Evolutionary conservation across 441 rosid genomes (phyloP).

Genomic region (Sinapis alba): DNA sequence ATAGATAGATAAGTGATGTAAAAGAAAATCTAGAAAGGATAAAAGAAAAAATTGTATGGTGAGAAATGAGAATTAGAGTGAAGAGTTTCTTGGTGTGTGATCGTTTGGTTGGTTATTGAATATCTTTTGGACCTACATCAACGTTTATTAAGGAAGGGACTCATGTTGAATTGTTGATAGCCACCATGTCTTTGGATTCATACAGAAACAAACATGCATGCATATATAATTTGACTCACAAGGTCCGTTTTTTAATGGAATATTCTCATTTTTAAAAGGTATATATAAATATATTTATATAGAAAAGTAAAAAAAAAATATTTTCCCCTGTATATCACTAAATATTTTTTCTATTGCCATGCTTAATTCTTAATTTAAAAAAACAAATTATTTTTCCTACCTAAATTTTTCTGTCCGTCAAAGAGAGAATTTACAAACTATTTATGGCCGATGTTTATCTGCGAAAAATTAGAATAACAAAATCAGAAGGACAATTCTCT

Average conservation of each 20-base stretch:
- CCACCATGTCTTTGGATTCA: conserved; percentile 15
- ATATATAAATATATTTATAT: not conserved
- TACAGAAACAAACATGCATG: conserved; percentile 22
- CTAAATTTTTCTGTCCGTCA: not conserved
- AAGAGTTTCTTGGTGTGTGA: conserved; percentile 38
- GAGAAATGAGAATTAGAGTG: conserved; percentile 35
- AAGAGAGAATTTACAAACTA: not conserved
- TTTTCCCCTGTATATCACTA: not conserved
- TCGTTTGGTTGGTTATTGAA: conserved; percentile 40
- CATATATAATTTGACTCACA: not conserved
- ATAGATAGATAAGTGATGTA: conserved; percentile 20
- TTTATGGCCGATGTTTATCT: not conserved
- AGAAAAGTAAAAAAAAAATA: not conserved
- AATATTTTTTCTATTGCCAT: not conserved
- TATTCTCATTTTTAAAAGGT: not conserved
- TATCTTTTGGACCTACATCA: conserved; percentile 37
- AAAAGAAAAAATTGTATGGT: conserved; percentile 33
- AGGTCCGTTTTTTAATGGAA: not conserved
- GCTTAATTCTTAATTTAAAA: not conserved
- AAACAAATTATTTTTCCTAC: not conserved
- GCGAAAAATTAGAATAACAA: not conserved
- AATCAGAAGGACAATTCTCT: too few species aligned
- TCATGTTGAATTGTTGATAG: conserved; percentile 1
- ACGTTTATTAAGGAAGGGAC: conserved; percentile 19
- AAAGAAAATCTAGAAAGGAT: conserved; percentile 18